Evolutionary conservation across 2,329 filamentous ascomycete genomes (phyloP).

Genomic region (Cladosporium phlei): DNA sequence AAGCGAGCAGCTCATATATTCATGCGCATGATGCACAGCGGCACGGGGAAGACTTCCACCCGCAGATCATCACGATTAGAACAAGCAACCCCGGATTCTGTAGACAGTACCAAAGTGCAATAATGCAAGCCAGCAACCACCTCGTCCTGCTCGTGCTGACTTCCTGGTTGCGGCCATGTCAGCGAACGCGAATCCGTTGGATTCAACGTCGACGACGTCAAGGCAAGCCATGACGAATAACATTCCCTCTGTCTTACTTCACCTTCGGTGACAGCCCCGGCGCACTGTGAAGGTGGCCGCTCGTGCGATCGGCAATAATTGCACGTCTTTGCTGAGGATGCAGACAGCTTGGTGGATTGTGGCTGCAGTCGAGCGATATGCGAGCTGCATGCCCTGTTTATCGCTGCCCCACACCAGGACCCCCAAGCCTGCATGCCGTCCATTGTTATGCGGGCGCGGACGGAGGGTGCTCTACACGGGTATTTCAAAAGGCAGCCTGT

Average conservation of each 20-base stretch:
- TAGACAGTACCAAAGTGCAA: no score
- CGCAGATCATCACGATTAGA: constrained; percentile 5
- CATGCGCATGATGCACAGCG: constrained; percentile 2
- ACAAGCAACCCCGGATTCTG: constrained; percentile 1
- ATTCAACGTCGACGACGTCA: no score
- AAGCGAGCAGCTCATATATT: constrained; percentile 7
- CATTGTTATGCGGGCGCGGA: constrained; percentile 8
- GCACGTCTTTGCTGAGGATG: constrained; percentile 2
- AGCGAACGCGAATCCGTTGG: no score
- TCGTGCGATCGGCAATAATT: constrained; percentile 9
- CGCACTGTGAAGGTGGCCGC: background rate
- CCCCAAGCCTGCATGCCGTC: background rate
- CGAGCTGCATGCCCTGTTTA: constrained; percentile 2
- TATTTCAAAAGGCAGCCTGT: background rate
- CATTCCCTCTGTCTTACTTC: no score
- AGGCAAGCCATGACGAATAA: no score
- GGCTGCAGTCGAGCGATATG: constrained; percentile 6
- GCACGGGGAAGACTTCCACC: constrained; percentile 5
- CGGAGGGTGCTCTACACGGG: constrained; percentile 7
- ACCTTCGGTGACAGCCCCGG: constrained; percentile 2
- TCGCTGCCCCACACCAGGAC: constrained; percentile 1
- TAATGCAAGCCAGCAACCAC: constrained; percentile 9
- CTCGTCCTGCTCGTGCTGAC: background rate
- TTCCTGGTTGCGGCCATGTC: background rate
- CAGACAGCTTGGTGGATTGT: no score